A percentile compares a stretch with the other conserved stretches of the same genome.
Conservation (phyloP, 495 filamentous ascomycete species). For the Pyronema omphalodes region DNA sequence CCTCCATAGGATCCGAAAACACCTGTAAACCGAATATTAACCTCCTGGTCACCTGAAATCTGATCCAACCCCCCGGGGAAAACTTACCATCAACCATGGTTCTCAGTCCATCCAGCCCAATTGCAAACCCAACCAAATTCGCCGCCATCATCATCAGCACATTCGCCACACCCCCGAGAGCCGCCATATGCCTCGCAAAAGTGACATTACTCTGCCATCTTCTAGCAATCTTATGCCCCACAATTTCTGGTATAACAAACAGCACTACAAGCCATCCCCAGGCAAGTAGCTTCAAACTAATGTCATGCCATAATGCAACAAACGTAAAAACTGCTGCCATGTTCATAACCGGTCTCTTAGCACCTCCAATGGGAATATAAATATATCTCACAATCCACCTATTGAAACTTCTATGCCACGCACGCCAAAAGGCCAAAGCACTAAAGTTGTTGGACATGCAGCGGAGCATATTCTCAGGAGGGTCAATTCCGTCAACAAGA, state of each 20-base stretch:
- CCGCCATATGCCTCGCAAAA: slow-evolving; percentile 60
- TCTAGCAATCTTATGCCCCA: slow-evolving; percentile 54
- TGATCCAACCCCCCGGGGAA: not conserved
- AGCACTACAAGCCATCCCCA: slow-evolving; percentile 94
- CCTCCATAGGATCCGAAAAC: slow-evolving; percentile 29
- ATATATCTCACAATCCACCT: slow-evolving; percentile 88
- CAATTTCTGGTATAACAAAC: slow-evolving; percentile 78
- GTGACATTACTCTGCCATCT: slow-evolving; percentile 50
- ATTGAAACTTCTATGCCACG: slow-evolving; percentile 89
- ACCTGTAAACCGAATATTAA: not conserved
- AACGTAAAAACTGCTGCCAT: slow-evolving; percentile 87
- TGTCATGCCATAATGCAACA: slow-evolving; percentile 96
- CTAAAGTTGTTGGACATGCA: slow-evolving; percentile 94
- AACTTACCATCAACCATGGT: slow-evolving; percentile 46
- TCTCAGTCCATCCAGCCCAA: slow-evolving; percentile 74
- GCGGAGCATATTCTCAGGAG: slow-evolving; percentile 94
- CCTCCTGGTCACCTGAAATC: not conserved
- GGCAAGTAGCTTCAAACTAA: slow-evolving; percentile 74
- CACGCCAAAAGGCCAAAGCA: slow-evolving; percentile 81
- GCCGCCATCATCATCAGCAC: slow-evolving; percentile 91
- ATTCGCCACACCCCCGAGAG: slow-evolving; percentile 70
- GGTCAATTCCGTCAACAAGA: slow-evolving; percentile 74
- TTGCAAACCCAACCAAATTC: slow-evolving; percentile 85
- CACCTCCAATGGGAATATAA: slow-evolving; percentile 78
- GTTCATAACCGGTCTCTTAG: slow-evolving; percentile 39